Base-by-base conservation (phyloP, 2,329 filamentous ascomycete species). In the Penicillium brasilianum region DNA sequence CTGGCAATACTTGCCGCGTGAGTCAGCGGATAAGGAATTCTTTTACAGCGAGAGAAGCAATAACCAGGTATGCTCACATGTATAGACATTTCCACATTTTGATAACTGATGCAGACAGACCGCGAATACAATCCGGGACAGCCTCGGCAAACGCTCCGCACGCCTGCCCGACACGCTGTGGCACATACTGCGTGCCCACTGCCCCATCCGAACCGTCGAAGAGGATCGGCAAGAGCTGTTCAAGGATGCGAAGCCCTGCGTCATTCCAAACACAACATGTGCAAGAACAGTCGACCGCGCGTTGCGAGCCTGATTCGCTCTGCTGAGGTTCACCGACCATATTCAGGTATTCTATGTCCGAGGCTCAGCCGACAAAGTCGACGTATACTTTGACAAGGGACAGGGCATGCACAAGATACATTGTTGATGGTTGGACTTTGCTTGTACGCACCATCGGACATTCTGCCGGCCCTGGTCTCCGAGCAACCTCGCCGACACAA, bases 311-410 rank as follows among this genome's bases (percentile, higher is more conserved):
- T 48, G 25, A 20, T 28, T 48, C 44, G 44, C 44, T 48, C 44
- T 46, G 43, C 43, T 46, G 43, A 46, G 6, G 43, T 46, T 46
- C 25, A 46, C 43, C 25, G 25, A 46, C 28, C 30, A 50, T 32
- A 50, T 50, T 50, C 30, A 50, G 46, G 46, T 50, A 32, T 2
- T 50, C 46, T 50, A 49, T n/a, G 25, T 49, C 22, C 22, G 25
- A 32, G 46, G 46, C 25, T 18, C 25, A 13, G 25, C 46, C 49
- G 30, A 30, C 18, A 36, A 51, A 13, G n/a, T 14, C 30, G 49
- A 51, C 18, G 30, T 51, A 22, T 36, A 51, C 49, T 51, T 36
- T 34, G 18, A 51, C 2, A 36, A 51, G 11, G 30, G 49, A 51
- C 30, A 32, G n/a, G 16, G 2, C 9, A 48, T 13, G 44, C 22